A percentile compares a stretch with the other conserved stretches of the same genome.
Conservation (phyloP, 192 early-diverging fungal species). For the Podila epigama region DNA sequence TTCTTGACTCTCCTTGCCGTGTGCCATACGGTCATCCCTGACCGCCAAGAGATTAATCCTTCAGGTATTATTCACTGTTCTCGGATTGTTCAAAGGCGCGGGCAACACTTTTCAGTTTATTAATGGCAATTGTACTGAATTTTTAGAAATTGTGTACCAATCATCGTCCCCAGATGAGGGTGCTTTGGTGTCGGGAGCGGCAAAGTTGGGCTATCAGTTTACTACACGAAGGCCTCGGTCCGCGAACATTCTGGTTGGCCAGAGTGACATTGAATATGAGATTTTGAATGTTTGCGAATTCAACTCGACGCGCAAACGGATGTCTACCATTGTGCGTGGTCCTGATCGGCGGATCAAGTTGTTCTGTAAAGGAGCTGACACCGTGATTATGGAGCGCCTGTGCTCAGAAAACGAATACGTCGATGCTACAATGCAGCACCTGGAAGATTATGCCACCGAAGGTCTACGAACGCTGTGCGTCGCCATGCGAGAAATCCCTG, state of each 20-base stretch:
- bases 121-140: background rate
- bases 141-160: conserved; percentile 83
- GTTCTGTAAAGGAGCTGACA: conserved; percentile 98
- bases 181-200: conserved; percentile 87
- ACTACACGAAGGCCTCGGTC: conserved; percentile 68
- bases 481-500: conserved; percentile 91
- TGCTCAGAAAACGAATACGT: conserved; percentile 74
- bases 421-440: conserved; percentile 72
- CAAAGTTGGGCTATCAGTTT: conserved; percentile 69
- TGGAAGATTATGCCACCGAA: conserved; percentile 96
- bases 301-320: conserved; percentile 98
- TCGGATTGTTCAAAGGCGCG: too few species aligned
- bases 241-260: conserved; percentile 57
- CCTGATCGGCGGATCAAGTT: conserved; percentile 88
- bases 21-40: conserved; percentile 99
- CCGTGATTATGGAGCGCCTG: conserved; percentile 93
- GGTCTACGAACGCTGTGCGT: conserved; percentile 96
- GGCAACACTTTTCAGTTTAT: background rate
- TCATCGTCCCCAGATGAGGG: conserved; percentile 98
- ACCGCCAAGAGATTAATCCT: conserved; percentile 58
- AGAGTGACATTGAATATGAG: conserved; percentile 76
- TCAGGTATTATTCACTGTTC: too few species aligned
- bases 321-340: conserved; percentile 90
- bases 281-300: conserved; percentile 98
- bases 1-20: conserved; percentile 91